Conservation (phyloP, 306 rosid species). For the Casuarina glauca region DNA sequence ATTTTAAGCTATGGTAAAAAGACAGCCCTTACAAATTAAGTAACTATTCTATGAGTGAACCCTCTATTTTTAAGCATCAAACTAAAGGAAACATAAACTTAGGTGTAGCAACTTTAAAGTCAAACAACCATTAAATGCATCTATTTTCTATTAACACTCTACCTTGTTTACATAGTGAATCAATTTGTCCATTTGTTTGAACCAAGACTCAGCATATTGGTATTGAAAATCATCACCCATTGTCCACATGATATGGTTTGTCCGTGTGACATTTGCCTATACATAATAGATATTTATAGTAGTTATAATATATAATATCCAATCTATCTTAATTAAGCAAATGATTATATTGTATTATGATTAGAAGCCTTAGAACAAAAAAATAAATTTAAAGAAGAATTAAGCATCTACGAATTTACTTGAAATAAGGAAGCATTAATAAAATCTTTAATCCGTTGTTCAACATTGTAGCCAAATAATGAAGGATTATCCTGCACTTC, state of each 20-base stretch:
- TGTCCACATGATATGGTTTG: constrained; percentile 93
- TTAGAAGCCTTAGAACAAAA: not conserved
- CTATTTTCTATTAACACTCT: constrained; percentile 10
- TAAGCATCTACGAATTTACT: constrained; percentile 38
- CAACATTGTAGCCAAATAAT: constrained; percentile 64
- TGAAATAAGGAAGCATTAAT: constrained; percentile 50
- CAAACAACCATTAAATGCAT: constrained; percentile 1
- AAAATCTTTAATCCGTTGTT: constrained; percentile 62
- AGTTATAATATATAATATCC: constrained; percentile 18
- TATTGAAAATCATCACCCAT: constrained; percentile 95
- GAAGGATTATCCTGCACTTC: constrained; percentile 75
- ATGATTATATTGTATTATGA: not conserved
- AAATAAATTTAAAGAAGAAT: not conserved
- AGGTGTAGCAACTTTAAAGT: not conserved
- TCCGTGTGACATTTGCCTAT: constrained; percentile 84
- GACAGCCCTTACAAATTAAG: not conserved
- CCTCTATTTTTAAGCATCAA: not conserved
- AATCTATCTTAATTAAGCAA: not conserved
- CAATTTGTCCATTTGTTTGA: constrained; percentile 85
- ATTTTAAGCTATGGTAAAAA: not conserved
- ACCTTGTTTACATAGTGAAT: constrained; percentile 91
- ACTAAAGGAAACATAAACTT: not conserved
- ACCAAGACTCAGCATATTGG: constrained; percentile 94
- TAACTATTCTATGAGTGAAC: not conserved
- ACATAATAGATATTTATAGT: constrained; percentile 20